phyloP scores from a whole-genome alignment of 768 basidiomycete species.

The Pulveroboletus sp. region DNA sequence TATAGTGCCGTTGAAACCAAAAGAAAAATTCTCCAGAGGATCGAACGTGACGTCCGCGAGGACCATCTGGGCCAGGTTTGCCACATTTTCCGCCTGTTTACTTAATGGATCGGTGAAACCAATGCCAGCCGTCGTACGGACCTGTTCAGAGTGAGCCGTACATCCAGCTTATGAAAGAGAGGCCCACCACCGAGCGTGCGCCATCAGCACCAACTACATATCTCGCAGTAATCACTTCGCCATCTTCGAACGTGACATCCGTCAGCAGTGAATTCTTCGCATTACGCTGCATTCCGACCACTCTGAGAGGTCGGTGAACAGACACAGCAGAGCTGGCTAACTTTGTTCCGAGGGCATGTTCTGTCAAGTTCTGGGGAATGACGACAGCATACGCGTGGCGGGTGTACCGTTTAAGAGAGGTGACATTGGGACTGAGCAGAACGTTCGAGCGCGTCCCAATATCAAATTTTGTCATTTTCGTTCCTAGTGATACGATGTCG shows the following conservation, averaged over 20 bases:
- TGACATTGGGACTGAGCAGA: slow-evolving; percentile 32
- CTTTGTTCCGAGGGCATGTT: slow-evolving; percentile 37
- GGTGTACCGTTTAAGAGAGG: slow-evolving; percentile 39
- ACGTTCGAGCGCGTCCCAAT: slow-evolving; percentile 32
- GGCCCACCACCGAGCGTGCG: slow-evolving; percentile 14
- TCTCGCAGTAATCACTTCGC: slow-evolving; percentile 39
- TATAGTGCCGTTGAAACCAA: neutral
- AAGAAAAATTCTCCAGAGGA: neutral
- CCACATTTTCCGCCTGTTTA: slow-evolving; percentile 19
- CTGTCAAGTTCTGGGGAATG: slow-evolving; percentile 47
- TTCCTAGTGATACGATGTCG: slow-evolving; percentile 38
- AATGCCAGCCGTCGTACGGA: slow-evolving; percentile 43
- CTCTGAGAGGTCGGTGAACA: slow-evolving; percentile 39
- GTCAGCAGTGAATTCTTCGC: slow-evolving; percentile 25
- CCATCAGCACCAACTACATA: slow-evolving; percentile 57
- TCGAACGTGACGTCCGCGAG: slow-evolving; percentile 22
- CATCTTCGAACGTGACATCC: slow-evolving; percentile 47
- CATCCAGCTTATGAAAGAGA: neutral
- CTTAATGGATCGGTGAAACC: slow-evolving; percentile 44
- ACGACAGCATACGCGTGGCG: slow-evolving; percentile 42
- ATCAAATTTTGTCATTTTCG: slow-evolving; percentile 21
- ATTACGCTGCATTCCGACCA: slow-evolving; percentile 35
- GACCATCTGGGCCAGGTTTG: slow-evolving; percentile 32
- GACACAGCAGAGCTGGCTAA: slow-evolving; percentile 32
- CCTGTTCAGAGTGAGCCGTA: slow-evolving; percentile 26